These are phyloP conservation scores for Otatea glauca DNA, from an alignment of 176 grass and related monocot genomes.

Conservation along the genomic window DNA sequence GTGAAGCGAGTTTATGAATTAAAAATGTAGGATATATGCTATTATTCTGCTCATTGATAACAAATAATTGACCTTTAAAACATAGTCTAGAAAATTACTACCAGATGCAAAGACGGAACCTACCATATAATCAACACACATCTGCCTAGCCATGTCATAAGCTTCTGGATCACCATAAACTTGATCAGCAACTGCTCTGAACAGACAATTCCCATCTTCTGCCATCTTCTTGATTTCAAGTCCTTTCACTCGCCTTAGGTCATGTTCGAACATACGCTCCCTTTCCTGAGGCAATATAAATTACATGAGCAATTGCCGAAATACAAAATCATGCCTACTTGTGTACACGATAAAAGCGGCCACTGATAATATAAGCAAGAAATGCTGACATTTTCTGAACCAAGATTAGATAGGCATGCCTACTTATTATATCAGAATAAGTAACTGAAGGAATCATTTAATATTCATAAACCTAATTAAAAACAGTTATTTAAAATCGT, in stretches of 20 bases:
- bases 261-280: conserved; percentile 83
- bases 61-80: not conserved
- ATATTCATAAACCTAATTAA: conserved; percentile 18
- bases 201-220: conserved; percentile 93
- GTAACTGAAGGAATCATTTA: conserved; percentile 15
- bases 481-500: not conserved
- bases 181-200: conserved; percentile 98
- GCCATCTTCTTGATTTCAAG: conserved; percentile 94
- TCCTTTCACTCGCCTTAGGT: conserved; percentile 83
- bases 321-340: not conserved
- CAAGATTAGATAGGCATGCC: not conserved
- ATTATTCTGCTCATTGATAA: not conserved
- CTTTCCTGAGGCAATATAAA: conserved; percentile 69
- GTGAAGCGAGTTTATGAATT: conserved; percentile 1
- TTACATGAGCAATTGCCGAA: not conserved
- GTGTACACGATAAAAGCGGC: not conserved
- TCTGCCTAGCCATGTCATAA: conserved; percentile 95
- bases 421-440: conserved; percentile 15
- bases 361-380: conserved; percentile 14
- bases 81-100: conserved; percentile 4
- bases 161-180: conserved; percentile 95
- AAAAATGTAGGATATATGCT: conserved; percentile 7
- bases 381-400: not conserved
- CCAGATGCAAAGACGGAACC: conserved; percentile 30
- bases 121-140: conserved; percentile 99